Percentiles rank a stretch among this genome's conserved stretches.
Conservation (phyloP, 2,329 filamentous ascomycete species). For the Fusarium incarnatum region DNA sequence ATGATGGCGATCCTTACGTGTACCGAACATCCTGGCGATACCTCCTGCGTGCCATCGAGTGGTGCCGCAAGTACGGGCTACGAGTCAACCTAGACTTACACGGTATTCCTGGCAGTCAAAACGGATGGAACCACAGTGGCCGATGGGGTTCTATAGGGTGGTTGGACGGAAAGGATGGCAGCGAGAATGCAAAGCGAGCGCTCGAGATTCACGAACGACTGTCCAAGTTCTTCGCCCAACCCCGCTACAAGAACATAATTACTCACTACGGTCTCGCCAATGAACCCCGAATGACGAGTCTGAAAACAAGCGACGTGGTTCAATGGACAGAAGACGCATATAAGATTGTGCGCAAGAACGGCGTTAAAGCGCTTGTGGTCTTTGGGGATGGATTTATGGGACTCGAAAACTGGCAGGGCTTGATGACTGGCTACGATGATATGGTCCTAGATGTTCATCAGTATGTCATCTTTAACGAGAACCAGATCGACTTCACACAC, state of each 20-base stretch:
- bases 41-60: conserved; percentile 91
- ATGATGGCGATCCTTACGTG: conserved; percentile 88
- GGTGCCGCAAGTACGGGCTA: conserved; percentile 89
- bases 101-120: conserved; percentile 91
- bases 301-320: conserved; percentile 75
- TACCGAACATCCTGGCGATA: conserved; percentile 92
- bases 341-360: conserved; percentile 78
- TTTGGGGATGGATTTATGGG: conserved; percentile 97
- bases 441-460: conserved; percentile 97
- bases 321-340: conserved; percentile 84
- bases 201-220: conserved; percentile 89
- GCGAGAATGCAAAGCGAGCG: conserved; percentile 80
- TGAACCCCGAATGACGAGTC: conserved; percentile 87
- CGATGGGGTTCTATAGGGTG: conserved; percentile 83
- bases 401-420: conserved; percentile 88
- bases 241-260: conserved; percentile 91
- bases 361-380: conserved; percentile 77
- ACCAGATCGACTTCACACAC: conserved; percentile 85
- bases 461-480: conserved; percentile 96
- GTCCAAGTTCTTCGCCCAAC: conserved; percentile 91
- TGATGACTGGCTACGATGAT: conserved; percentile 76
- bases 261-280: conserved; percentile 95
- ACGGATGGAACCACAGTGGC: conserved; percentile 98
- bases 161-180: conserved; percentile 90
- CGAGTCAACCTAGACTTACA: conserved; percentile 95